Evolutionary conservation across 1,284 basidiomycete species (phyloP).

Genomic region (Kwoniella shivajii): DNA sequence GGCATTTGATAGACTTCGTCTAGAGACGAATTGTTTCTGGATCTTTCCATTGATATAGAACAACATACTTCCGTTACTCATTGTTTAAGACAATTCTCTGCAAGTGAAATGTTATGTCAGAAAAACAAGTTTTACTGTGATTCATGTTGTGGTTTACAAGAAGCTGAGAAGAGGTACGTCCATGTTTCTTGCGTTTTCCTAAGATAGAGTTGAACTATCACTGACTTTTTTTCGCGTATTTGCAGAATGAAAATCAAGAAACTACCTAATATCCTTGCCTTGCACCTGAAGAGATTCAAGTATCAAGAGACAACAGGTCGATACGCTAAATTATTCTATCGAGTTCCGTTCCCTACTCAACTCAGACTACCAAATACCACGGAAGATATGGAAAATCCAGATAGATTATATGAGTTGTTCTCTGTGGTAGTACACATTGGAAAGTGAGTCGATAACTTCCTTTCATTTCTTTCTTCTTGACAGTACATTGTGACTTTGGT

Average conservation of each 20-base stretch:
- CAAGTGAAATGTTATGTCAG: conserved; percentile 96
- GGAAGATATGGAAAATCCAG: conserved; percentile 84
- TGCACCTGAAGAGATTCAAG: conserved; percentile 97
- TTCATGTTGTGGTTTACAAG: conserved; percentile 91
- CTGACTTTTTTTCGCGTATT: neutral
- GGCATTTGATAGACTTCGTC: conserved; percentile 80
- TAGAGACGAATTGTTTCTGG: conserved; percentile 93
- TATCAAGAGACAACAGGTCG: conserved; percentile 86
- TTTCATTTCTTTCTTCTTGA: neutral
- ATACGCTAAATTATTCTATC: conserved; percentile 92
- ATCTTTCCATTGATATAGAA: conserved; percentile 97
- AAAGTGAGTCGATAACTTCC: conserved; percentile 78
- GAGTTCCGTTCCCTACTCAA: conserved; percentile 93
- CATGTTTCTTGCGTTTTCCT: neutral
- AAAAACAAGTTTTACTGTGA: conserved; percentile 99
- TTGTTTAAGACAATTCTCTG: conserved; percentile 92
- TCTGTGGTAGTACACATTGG: conserved; percentile 98
- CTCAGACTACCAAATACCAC: conserved; percentile 95
- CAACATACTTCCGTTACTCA: conserved; percentile 94
- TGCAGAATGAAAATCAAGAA: conserved; percentile 95
- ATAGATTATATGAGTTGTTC: conserved; percentile 86
- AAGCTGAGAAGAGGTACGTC: conserved; percentile 90
- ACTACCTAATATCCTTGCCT: conserved; percentile 87
- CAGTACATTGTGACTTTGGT: neutral
- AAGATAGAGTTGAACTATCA: neutral